Conservation (phyloP, 1,284 basidiomycete genomes). For the Neotropicomus parvogracilis region DNA sequence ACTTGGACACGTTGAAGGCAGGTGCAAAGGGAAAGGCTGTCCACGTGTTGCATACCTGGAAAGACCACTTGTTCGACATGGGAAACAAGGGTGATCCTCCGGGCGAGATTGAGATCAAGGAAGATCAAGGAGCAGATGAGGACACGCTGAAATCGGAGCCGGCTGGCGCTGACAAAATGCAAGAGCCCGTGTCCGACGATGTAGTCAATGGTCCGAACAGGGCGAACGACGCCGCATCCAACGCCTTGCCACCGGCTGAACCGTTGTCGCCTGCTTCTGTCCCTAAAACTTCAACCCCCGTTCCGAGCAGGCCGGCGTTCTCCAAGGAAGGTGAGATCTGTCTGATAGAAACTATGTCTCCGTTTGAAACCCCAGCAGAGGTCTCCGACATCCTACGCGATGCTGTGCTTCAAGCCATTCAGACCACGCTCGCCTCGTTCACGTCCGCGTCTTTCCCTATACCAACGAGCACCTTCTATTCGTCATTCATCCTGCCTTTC, state of each 20-base stretch:
- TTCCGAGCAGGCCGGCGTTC: constrained; percentile 12
- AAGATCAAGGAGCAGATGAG: constrained; percentile 19
- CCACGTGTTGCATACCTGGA: constrained; percentile 63
- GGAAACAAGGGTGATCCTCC: constrained; percentile 59
- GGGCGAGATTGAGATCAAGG: constrained; percentile 32
- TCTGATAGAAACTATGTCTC: neutral
- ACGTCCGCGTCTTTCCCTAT: constrained; percentile 66
- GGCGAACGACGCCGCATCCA: constrained; percentile 6
- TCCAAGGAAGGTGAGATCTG: constrained; percentile 25
- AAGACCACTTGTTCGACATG: constrained; percentile 68
- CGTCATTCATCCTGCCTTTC: constrained; percentile 71
- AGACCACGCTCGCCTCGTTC: constrained; percentile 44
- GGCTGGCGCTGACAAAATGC: constrained; percentile 1
- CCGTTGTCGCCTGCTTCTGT: constrained; percentile 3
- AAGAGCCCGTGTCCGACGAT: constrained; percentile 13
- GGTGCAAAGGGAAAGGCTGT: constrained; percentile 72
- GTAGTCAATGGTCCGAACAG: constrained; percentile 19
- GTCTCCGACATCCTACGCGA: constrained; percentile 63
- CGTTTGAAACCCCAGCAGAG: constrained; percentile 39
- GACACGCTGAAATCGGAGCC: constrained; percentile 16
- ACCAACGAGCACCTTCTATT: constrained; percentile 72
- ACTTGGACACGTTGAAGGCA: constrained; percentile 43
- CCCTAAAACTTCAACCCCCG: constrained; percentile 8
- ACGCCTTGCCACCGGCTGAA: constrained; percentile 7
- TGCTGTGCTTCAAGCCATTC: constrained; percentile 69